A percentile compares a stretch with the other conserved stretches of the same genome.
Conservation (phyloP, 2,329 filamentous ascomycete species). For the Aspergillus uvarum region DNA sequence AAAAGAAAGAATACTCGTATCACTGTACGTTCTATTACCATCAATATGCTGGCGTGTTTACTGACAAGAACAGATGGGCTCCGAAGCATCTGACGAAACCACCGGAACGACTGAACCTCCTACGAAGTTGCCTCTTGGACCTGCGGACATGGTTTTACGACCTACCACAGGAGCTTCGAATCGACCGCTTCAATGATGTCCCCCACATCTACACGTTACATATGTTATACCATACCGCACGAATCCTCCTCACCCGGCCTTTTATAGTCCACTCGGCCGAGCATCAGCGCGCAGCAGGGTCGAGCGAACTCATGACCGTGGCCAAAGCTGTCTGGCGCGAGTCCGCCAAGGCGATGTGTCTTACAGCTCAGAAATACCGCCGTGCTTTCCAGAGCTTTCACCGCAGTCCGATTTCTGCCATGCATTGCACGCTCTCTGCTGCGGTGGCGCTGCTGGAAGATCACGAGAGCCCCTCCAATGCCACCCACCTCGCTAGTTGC, state of each 20-base stretch:
- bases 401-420: conserved; percentile 35
- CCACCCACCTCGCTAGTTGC: not conserved
- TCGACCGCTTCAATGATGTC: conserved; percentile 26
- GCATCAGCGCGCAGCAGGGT: not conserved
- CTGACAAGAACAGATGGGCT: not conserved
- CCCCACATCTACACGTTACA: conserved; percentile 35
- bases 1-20: not conserved
- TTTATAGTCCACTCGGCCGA: conserved; percentile 17
- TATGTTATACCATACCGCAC: conserved; percentile 38
- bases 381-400: conserved; percentile 35
- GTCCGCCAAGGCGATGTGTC: conserved; percentile 25
- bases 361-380: conserved; percentile 32
- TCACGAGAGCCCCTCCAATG: not conserved
- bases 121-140: conserved; percentile 32
- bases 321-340: conserved; percentile 19
- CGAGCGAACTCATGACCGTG: not conserved
- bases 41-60: no score
- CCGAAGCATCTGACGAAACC: not conserved
- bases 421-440: conserved; percentile 35
- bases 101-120: conserved; percentile 17
- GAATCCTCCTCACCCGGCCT: conserved; percentile 34
- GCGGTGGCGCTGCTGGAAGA: conserved; percentile 21
- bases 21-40: not conserved
- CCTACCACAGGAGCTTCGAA: conserved; percentile 30
- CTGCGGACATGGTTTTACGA: conserved; percentile 39